These are phyloP conservation scores for Trichophyton mentagrophytes DNA, from an alignment of 2,329 filamentous ascomycete species.

Conservation along the genomic window DNA sequence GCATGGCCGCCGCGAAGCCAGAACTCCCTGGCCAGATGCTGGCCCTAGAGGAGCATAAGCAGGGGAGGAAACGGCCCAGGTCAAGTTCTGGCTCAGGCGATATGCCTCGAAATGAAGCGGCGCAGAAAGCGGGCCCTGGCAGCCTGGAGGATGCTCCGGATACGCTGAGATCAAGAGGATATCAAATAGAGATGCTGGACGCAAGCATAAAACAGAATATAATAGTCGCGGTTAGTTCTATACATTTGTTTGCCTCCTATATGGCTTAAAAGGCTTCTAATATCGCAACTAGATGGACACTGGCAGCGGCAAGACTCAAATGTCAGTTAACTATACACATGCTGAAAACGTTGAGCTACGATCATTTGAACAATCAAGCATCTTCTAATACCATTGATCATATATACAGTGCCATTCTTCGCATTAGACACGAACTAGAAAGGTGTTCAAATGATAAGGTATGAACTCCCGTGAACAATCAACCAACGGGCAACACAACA, in stretches of 20 bases:
- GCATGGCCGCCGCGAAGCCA: background rate
- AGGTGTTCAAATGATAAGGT: slow-evolving; percentile 43
- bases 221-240: slow-evolving; percentile 50
- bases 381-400: background rate
- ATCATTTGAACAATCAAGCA: background rate
- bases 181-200: slow-evolving; percentile 65
- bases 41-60: background rate
- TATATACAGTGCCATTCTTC: slow-evolving; percentile 47
- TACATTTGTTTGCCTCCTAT: background rate
- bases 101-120: background rate
- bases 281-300: slow-evolving; percentile 56
- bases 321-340: slow-evolving; percentile 39
- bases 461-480: slow-evolving; percentile 7
- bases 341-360: background rate
- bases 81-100: background rate
- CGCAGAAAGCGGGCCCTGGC: background rate
- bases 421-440: slow-evolving; percentile 54
- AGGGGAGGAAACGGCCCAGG: background rate
- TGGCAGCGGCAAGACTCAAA: slow-evolving; percentile 64
- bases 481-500: background rate
- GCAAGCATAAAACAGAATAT: slow-evolving; percentile 56
- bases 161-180: slow-evolving; percentile 37
- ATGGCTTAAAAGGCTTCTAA: background rate
- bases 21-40: background rate
- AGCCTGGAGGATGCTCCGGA: background rate